These are phyloP conservation scores for Hanseniaspora hatyaiensis DNA, from an alignment of 805 yeast species.

Conservation along the genomic window DNA sequence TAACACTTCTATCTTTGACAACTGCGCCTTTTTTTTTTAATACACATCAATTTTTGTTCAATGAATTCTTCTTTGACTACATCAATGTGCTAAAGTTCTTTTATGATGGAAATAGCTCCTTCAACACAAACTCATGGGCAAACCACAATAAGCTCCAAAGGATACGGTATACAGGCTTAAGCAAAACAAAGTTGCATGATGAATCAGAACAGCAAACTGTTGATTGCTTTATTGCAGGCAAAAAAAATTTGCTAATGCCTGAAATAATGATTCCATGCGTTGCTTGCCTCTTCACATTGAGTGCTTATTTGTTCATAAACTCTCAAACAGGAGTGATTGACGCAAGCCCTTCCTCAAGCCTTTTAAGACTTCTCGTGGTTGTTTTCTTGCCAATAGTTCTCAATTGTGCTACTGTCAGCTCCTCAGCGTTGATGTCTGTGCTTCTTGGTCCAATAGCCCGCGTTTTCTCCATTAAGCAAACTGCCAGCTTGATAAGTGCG, in stretches of 20 bases:
- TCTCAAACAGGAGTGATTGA: conserved; percentile 69
- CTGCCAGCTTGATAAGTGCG: conserved; percentile 40
- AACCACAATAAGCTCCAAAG: conserved; percentile 62
- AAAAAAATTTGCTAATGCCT: conserved; percentile 64
- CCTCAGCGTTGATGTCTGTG: conserved; percentile 36
- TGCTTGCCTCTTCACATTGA: conserved; percentile 54
- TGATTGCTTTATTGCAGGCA: conserved; percentile 63
- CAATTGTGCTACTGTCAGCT: conserved; percentile 26
- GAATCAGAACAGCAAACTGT: conserved; percentile 51
- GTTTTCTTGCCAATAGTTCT: conserved; percentile 39
- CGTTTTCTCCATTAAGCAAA: conserved; percentile 24
- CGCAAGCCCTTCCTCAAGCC: conserved; percentile 43
- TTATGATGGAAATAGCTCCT: conserved; percentile 60
- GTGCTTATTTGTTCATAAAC: conserved; percentile 71
- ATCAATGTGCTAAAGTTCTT: conserved; percentile 60
- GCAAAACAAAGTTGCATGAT: conserved; percentile 57
- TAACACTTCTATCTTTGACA: conserved; percentile 52
- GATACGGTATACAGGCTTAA: conserved; percentile 85
- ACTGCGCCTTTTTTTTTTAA: conserved; percentile 65
- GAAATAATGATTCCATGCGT: conserved; percentile 66
- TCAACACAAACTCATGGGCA: conserved; percentile 69
- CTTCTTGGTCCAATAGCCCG: conserved; percentile 39
- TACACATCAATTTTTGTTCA: conserved; percentile 63
- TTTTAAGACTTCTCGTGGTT: conserved; percentile 49
- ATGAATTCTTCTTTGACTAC: conserved; percentile 62